Base-by-base conservation (phyloP, 305 asterid genomes). In the Fraxinus latifolia region DNA sequence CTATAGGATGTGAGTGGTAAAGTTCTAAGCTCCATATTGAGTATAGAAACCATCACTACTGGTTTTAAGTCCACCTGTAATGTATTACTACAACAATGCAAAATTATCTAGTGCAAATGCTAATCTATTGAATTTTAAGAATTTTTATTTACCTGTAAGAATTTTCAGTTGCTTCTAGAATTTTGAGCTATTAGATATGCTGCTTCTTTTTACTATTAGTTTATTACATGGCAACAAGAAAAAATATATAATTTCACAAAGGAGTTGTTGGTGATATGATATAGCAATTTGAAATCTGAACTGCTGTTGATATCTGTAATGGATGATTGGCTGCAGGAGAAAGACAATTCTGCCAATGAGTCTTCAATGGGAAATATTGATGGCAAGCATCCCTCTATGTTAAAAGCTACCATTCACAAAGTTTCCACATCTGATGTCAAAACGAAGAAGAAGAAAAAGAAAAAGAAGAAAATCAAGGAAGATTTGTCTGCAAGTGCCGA, bases 401-500 rank as follows among this genome's bases (percentile, higher is more conserved):
- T 29, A 74, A 91, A 88, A 79, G 81, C 12, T 78, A 84, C 88
- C 55, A 72, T 53, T 80, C 77, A 72, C 62, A 34, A 84, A 42
- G 87, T 79, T 67, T 32, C 78, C 25, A 50, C 67, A 68, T 83
- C 87, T 65, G 90, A 83, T 85, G 85, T 17, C 73, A 92, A 91
- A 84, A 88, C 90, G 55, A 90, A 91, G 92, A 93, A 87, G 80
- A 89, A 84, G 84, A 89, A 86, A 11, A 42, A 42, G 50, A 42
- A 90, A 83, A 90, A 89, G 90, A 90, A 92, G 85, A 94, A 94
- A 77, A 77, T 33, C 73, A 87, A 79, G 80, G 89, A 84, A 81
- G 87, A 87, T 76, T 37, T 50, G 32, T 82, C 78, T 50, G 50
- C 85, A 25, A 77, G 76, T 53, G 80, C 82, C 1, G 82, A 85